Percentiles rank a stretch among this genome's conserved stretches.
phyloP scores from a whole-genome alignment of 768 basidiomycete genomes.

The Favolaschia claudopus region DNA sequence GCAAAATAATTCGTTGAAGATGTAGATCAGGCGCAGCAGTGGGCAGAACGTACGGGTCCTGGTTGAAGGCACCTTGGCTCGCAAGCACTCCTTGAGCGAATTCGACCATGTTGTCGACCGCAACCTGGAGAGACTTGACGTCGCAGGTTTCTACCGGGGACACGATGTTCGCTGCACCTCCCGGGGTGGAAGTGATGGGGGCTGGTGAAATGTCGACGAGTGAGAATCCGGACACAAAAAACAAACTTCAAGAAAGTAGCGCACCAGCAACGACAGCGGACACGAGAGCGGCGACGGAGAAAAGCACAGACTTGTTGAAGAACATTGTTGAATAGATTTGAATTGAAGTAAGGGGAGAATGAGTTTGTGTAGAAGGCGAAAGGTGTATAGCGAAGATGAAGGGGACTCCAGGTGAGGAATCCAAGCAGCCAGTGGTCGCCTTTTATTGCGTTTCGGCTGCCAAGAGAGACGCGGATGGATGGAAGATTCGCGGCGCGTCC shows the following conservation, averaged over 20 bases:
- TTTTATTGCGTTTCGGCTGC: constrained; percentile 1
- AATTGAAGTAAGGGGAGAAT: neutral
- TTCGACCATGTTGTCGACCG: constrained; percentile 1
- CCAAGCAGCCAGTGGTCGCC: neutral
- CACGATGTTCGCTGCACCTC: neutral
- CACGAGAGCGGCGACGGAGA: constrained; percentile 6
- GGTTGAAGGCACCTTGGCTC: neutral
- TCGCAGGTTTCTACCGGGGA: constrained; percentile 1
- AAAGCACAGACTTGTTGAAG: constrained; percentile 5
- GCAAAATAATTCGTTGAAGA: neutral
- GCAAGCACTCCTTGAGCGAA: neutral
- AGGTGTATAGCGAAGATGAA: constrained; percentile 6
- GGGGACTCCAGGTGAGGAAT: constrained; percentile 9
- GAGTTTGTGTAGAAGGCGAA: neutral
- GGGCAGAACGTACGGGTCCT: neutral
- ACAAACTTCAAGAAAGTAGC: neutral
- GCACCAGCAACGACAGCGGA: constrained; percentile 1
- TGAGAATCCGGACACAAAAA: neutral
- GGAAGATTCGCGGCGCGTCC: too few relatives aligned
- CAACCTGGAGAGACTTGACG: neutral
- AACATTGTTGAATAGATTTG: constrained; percentile 3
- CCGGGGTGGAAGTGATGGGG: neutral
- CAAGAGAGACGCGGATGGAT: too few relatives aligned
- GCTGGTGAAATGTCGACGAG: constrained; percentile 1
- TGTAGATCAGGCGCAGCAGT: neutral